A percentile compares a stretch with the other conserved stretches of the same genome.
Conservation (phyloP, 108 stramenopile species). For the Aurantiochytrium sp. region DNA sequence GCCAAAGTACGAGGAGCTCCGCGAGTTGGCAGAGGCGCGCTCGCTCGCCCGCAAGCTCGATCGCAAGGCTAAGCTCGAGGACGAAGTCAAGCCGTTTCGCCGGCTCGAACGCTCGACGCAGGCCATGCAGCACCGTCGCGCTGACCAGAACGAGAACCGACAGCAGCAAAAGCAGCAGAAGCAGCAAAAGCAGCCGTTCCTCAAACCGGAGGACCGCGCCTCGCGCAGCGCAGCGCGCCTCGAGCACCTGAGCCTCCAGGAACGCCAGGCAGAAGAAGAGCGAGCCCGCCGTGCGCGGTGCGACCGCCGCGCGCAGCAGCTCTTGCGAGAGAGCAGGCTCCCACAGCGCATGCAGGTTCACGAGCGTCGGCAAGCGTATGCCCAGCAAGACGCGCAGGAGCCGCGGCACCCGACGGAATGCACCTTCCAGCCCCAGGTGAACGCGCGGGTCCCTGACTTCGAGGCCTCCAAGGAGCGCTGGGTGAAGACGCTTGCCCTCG, state of each 20-base stretch:
- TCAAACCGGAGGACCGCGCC: too few relatives aligned
- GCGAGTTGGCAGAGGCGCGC: not conserved
- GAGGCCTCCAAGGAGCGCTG: not conserved
- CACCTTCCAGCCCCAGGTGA: conserved; percentile 2
- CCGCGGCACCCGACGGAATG: too few relatives aligned
- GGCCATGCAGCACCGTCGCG: not conserved
- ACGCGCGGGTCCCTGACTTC: conserved; percentile 15
- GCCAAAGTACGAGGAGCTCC: not conserved
- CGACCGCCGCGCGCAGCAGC: conserved; percentile 19
- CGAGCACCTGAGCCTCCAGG: not conserved
- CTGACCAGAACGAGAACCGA: not conserved
- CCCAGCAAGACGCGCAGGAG: too few relatives aligned
- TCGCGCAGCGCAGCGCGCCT: too few relatives aligned
- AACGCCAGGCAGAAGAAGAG: too few relatives aligned
- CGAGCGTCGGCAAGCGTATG: not conserved
- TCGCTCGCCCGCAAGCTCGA: conserved; percentile 12
- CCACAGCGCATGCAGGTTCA: not conserved
- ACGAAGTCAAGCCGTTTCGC: not conserved
- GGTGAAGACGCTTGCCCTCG: not conserved
- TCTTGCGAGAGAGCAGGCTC: not conserved
- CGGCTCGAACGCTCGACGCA: not conserved
- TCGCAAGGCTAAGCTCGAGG: not conserved
- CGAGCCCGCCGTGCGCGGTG: not conserved
- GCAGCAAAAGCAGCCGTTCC: too few relatives aligned
- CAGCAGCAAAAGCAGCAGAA: not conserved